Base-by-base conservation (phyloP, 2,329 filamentous ascomycete species). In the Colletotrichum theobromicola region DNA sequence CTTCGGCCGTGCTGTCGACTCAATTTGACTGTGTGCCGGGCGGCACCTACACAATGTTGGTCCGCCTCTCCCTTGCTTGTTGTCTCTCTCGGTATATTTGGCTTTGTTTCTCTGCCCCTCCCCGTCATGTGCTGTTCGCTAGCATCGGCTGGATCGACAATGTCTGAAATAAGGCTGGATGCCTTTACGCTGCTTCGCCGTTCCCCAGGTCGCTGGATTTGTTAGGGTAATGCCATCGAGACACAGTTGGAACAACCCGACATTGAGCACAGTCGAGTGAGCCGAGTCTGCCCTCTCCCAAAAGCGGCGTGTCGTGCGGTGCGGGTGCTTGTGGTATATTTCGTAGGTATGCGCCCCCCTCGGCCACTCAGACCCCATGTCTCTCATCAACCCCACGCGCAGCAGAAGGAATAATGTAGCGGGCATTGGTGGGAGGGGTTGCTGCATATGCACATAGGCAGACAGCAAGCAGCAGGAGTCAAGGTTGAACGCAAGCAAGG, bases 321-420 rank as follows among this genome's bases (percentile, higher is more conserved):
- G 46, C 24, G 60, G 57, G 34, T 26, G 32, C 21, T 28, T 34
- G 67, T 46, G 57, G 37, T 63, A 18, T 50, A 61, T 42, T 42
- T 62, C 42, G 42, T 50, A 30, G 55, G 26, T 58, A 61, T 32
- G 57, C 64, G 32, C n/a, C 10, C 70, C 37, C 24, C 10, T 64
- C 50, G 34, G 55, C 72, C 46, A 57, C 57, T 21, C 63, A 55
- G 50, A 12, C 62, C 65, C 63, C 63, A 68, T 73, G 63, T 73
- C 70, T 73, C 69, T 75, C 62, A 64, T 75, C 64, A 72, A 53
- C 63, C 73, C 73, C 64, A 75, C 64, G 70, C 70, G 35, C 61
- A 65, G 35, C 61, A 65, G 60, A 69, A 65, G 70, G 28, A 73
- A 75, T 61, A 50, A 68, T 67, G 60, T 61, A 58, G 46, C 63